Evolutionary conservation across 768 basidiomycete genomes (phyloP), one percentile per base, ranked within the genome.

Genomic region (Tubosaeta brunneosetosa): DNA sequence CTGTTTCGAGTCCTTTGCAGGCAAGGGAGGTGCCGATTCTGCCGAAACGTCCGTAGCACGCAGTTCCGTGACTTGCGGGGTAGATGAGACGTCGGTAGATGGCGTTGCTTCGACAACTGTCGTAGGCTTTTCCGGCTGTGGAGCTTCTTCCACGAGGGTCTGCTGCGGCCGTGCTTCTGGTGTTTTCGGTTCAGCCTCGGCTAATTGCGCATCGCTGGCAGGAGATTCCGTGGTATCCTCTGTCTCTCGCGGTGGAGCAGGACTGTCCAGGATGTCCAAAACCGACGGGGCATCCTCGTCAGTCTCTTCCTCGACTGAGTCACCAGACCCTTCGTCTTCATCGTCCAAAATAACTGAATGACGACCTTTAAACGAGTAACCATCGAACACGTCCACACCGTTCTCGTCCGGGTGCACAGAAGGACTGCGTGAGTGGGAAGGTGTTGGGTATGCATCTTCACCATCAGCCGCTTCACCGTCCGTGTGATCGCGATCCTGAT

Each of bases 291-390:
- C 77, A 47, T 73, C 75, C 48, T 71, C 72, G 38, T 69, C 66
- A 13, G 71, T 71, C 38, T 64, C 70, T 40, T 72, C 53, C 50
- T 70, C 53, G 55, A 63, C 66, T 19, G 66, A 53, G 63, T 76
- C 49, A 52, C 70, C 56, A 57, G 73, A 58, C 16, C 44, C 50
- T 14, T 38, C 51, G 2, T 80, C 82, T 1, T 86, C 87, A 17
- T 83, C 85, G 57, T 87, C 89, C 42, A 91, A 70, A 47, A 91
- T 71, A 54, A 93, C 77, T 2, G 90, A 91, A 70, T 90, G 77
- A 16, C 88, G 77, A 10, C 90, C 92, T 69, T 91, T 91, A 79
- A 91, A 97, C 43, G 89, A 91, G 71, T 97, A 97, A 4, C 92
- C 93, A 68, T 94, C 93, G 64, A 94, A 97, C 29, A 94, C 83